Evolutionary conservation across 176 grass and related monocot genomes (phyloP), one percentile per base, ranked within the genome.

Genomic region (Thinopyrum elongatum): DNA sequence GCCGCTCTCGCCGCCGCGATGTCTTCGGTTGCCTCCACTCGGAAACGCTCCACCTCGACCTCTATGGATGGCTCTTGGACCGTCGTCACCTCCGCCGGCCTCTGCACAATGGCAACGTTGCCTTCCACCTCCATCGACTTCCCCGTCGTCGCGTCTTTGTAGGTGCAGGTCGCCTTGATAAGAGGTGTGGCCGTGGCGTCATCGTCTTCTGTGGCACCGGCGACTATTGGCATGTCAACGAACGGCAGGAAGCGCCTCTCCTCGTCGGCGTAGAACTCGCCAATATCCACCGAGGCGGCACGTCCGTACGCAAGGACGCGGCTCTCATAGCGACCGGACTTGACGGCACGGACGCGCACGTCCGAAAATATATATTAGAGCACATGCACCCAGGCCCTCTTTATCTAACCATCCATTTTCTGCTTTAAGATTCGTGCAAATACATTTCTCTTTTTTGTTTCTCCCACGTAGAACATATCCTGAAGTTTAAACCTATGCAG

Each of bases 211-310:
- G 10, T 42, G 39, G 10, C 29, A 2, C 28, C 17, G 11, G n/a
- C 9, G 60, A 49, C 71, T 31, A 77, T 68, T 13, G 94, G 91
- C 34, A 98, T 76, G 15, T 88, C 35, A 14, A 98, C 15, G 67
- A 88, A 84, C 58, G 95, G 31, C 46, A 95, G 25, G 86, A 98
- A 93, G 91, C 39, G 70, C n/a, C n/a, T 25, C 39, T 74, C 70
- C 70, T 74, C 70, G 39, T 44, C 70, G 38, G 71, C 93, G 72
- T 93, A 93, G 59, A 95, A 60, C 70, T 98, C 89, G 19, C 93
- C 95, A 14, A 98, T 85, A 57, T 90, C 65, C 26, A 98, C 81
- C 1, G 34, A 88, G 26, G 87, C 89, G 21, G 53, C 85, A 3
- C 76, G 85, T 12, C 82, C 85, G 65, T 87, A 76, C 0, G 38